Evolutionary conservation across 805 yeast species (phyloP), one percentile per base, ranked within the genome.

Genomic region (Pichia phayaonensis): DNA sequence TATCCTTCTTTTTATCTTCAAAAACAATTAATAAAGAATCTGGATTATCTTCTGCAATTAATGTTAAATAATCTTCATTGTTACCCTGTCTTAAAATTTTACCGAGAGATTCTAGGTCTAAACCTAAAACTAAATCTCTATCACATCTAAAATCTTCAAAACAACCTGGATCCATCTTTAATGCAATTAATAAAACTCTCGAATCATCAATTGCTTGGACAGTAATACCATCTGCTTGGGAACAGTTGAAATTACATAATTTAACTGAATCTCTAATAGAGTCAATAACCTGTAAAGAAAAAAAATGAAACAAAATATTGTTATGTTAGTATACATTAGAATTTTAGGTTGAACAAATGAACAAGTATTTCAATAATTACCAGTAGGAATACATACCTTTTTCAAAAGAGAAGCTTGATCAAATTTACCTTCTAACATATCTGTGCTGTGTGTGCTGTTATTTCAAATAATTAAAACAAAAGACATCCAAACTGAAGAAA

Each of bases 201-300:
- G 99, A 90, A 66, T 90, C 95, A 71, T 94, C 99, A 59, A 94
- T 94, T 26, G 99, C 98, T 74, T 94, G 98, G 22, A 95, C 92
- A 12, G 95, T 85, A 62, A 94, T 84, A 59, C 99, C 99, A 22
- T 61, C 59, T 55, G 82, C 79, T 68, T 87, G 94, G n/a, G 95
- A 81, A 73, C 97, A 94, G 74, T 90, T 94, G 76, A 94, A 88
- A 77, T 94, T 94, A 74, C 97, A 94, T 61, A 90, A 78, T 62
- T 87, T 88, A 55, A 94, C 97, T 64, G 95, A 84, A 65, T 94
- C 99, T 66, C 89, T 87, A 67, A 92, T 86, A 52, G 98, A 83
- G 60, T 94, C 99, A 61, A 90, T 85, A 64, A 90, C 84, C 78
- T 73, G 46, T 41, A 48, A 41, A 38, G 29, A 40, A 16, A 34